Conservation (phyloP, 345 rosid genomes). For the Dipteronia sinensis region DNA sequence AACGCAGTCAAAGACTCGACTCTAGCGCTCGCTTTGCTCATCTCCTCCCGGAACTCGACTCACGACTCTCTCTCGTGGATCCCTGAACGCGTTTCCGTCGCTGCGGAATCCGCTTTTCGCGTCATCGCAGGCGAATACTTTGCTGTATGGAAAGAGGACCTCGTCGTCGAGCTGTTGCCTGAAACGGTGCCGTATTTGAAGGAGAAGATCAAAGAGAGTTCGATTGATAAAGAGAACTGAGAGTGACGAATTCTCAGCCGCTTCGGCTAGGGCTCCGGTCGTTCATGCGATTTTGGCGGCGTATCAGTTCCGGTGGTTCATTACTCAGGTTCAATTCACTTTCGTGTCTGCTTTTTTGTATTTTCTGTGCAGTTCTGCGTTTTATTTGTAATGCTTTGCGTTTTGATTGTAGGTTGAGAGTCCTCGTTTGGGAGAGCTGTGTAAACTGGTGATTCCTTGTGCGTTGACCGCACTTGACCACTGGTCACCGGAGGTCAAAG, state of each 20-base stretch:
- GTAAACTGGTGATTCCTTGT: slow-evolving; percentile 82
- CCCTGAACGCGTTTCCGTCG: slow-evolving; percentile 36
- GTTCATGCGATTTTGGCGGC: slow-evolving; percentile 68
- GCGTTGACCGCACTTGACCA: slow-evolving; percentile 89
- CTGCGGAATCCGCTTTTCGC: slow-evolving; percentile 38
- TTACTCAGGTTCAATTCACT: slow-evolving; percentile 56
- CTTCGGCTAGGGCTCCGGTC: slow-evolving; percentile 70
- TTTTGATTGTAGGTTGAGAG: slow-evolving; percentile 49
- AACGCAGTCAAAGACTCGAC: slow-evolving; percentile 38
- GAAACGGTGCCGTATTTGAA: slow-evolving; percentile 59
- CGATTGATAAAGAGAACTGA: slow-evolving; percentile 56
- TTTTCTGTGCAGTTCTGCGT: not conserved
- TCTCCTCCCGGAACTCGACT: slow-evolving; percentile 52
- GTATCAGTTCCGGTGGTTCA: slow-evolving; percentile 84
- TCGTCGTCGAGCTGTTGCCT: slow-evolving; percentile 58
- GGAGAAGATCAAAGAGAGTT: slow-evolving; percentile 64
- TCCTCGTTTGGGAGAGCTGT: slow-evolving; percentile 59
- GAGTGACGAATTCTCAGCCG: slow-evolving; percentile 53
- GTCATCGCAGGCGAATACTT: slow-evolving; percentile 45
- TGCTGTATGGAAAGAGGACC: slow-evolving; percentile 23
- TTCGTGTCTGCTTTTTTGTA: not conserved
- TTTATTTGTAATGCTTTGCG: not conserved
- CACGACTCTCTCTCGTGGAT: slow-evolving; percentile 78
- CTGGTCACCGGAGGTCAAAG: slow-evolving; percentile 92
- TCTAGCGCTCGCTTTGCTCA: slow-evolving; percentile 71